Conservation (phyloP, 495 filamentous ascomycete genomes). For the Xylaria longipes region DNA sequence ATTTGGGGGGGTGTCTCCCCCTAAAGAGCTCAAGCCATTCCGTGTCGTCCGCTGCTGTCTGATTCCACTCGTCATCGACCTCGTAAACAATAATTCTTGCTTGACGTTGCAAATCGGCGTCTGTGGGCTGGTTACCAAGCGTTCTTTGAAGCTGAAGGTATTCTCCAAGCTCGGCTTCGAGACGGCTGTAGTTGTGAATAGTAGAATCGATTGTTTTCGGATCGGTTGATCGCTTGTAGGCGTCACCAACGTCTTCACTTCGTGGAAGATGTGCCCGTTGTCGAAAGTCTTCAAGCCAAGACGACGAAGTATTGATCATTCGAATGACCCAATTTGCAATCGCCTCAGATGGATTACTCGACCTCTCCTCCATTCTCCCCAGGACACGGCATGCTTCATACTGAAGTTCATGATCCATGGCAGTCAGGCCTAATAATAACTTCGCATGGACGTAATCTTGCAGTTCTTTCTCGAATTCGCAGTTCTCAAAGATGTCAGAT, state of each 20-base stretch:
- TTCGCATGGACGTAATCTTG: slow-evolving; percentile 56
- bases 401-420: slow-evolving; percentile 61
- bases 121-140: slow-evolving; percentile 61
- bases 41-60: slow-evolving; percentile 71
- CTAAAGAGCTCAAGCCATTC: slow-evolving; percentile 62
- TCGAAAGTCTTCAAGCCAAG: slow-evolving; percentile 57
- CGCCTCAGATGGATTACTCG: slow-evolving; percentile 49
- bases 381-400: slow-evolving; percentile 58
- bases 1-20: slow-evolving; percentile 38
- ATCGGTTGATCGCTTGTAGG: slow-evolving; percentile 54
- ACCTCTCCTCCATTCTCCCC: slow-evolving; percentile 54
- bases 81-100: slow-evolving; percentile 70
- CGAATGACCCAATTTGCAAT: slow-evolving; percentile 57
- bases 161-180: slow-evolving; percentile 64
- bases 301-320: slow-evolving; percentile 46
- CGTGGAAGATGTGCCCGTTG: slow-evolving; percentile 56
- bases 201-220: slow-evolving; percentile 59
- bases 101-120: slow-evolving; percentile 67
- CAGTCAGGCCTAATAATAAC: slow-evolving; percentile 57
- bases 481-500: slow-evolving; percentile 53
- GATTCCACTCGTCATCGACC: slow-evolving; percentile 72
- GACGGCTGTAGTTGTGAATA: slow-evolving; percentile 59
- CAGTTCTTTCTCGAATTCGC: slow-evolving; percentile 54
- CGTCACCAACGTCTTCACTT: slow-evolving; percentile 54
- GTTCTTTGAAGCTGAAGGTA: slow-evolving; percentile 59